Evolutionary conservation across 1,139 yeast species (phyloP), one percentile per base, ranked within the genome.

Genomic region (Pichia cactophila): DNA sequence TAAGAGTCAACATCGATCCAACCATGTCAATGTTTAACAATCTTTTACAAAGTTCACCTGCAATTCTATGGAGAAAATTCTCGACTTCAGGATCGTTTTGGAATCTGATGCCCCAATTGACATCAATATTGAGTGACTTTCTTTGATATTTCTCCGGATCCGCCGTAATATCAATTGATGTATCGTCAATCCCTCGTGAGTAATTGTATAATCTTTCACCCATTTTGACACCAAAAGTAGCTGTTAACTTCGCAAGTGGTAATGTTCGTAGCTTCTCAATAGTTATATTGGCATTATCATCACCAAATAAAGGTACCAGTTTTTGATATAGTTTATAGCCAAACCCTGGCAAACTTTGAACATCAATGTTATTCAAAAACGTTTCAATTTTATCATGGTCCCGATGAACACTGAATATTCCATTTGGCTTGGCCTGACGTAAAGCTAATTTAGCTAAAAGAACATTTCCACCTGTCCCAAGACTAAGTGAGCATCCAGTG

Each of bases 61-160:
- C 71, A 46, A 90, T 67, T 37, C 78, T 68, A 44, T 72, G 68
- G 20, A 87, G 62, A 61, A 92, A 92, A 4, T 54, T 60, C 52
- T 83, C 90, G 28, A 84, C 77, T 58, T 90, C 87, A 1, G 66
- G 64, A 26, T 75, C 71, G 0, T 69, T 70, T 31, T 79, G 77
- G 54, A 90, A 85, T 47, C 97, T 64, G 0, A 92, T 86, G 0
- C 96, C 97, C 83, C 88, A 92, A 54, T 89, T 87, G 35, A 92
- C 85, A 63, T 92, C 97, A 11, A 88, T 87, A 0, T 96, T 88
- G 0, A 92, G 76, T 0, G 95, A 78, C 58, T 87, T 88, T 33
- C 95, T 73, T 0, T 75, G 70, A 44, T 68, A 72, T 55, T 68
- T 75, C 26, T 72, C 71, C 39, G 77, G 75, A 16, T 70, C 69